phyloP scores from a whole-genome alignment of 805 yeast genomes.

The Jamesozyma lodderae region DNA sequence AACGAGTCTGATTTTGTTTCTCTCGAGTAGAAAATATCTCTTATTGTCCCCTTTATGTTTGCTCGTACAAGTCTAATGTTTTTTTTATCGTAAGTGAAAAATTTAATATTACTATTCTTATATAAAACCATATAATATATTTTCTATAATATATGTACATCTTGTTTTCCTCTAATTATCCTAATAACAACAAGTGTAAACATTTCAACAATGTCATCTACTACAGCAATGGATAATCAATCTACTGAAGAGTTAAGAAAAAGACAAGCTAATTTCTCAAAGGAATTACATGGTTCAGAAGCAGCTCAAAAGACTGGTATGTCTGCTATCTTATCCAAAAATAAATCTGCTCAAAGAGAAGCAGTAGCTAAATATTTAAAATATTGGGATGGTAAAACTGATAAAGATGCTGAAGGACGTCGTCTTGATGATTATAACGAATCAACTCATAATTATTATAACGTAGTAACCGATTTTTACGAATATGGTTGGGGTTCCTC shows the following conservation, averaged over 20 bases:
- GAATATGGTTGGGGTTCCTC: conserved; percentile 99
- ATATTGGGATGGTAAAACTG: conserved; percentile 93
- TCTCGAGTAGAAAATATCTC: too few relatives aligned
- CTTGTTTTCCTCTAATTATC: too few relatives aligned
- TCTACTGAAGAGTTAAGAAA: conserved; percentile 22
- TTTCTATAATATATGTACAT: too few relatives aligned
- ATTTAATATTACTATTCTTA: too few relatives aligned
- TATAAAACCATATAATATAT: too few relatives aligned
- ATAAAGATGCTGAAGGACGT: conserved; percentile 56
- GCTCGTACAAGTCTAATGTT: too few relatives aligned
- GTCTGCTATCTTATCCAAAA: conserved; percentile 66
- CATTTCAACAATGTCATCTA: not conserved
- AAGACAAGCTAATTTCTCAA: conserved; percentile 55
- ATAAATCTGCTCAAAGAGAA: conserved; percentile 67
- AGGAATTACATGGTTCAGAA: conserved; percentile 75
- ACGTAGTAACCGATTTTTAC: conserved; percentile 94
- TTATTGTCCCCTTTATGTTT: too few relatives aligned
- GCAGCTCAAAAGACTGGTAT: conserved; percentile 60
- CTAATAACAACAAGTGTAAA: not conserved
- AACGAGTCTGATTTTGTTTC: too few relatives aligned
- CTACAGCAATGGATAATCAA: conserved; percentile 10
- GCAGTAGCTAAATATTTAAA: conserved; percentile 88
- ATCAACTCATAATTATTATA: conserved; percentile 90
- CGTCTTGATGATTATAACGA: conserved; percentile 81
- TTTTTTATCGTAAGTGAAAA: too few relatives aligned